Conservation (phyloP, 2,329 filamentous ascomycete species). For the Rugonectria rugulosa region DNA sequence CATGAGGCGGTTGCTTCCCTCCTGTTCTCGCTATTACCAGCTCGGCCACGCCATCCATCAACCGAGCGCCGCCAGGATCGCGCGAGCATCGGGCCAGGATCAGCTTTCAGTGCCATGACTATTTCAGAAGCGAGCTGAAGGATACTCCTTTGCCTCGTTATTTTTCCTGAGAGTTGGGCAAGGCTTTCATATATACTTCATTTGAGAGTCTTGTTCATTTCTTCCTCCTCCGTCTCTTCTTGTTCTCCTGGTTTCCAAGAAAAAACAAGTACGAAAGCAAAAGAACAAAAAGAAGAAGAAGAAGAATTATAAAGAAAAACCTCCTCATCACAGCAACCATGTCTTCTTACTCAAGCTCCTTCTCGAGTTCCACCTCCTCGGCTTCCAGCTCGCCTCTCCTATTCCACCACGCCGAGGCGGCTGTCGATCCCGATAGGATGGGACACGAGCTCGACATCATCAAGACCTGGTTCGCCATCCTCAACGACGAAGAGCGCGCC, state of each 20-base stretch:
- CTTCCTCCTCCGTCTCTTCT: constrained; percentile 3
- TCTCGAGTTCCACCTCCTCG: constrained; percentile 29
- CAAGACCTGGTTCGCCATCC: constrained; percentile 36
- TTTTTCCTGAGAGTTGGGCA: neutral
- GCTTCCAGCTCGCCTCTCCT: constrained; percentile 33
- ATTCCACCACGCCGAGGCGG: constrained; percentile 23
- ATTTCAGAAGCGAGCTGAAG: constrained; percentile 15
- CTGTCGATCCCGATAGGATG: constrained; percentile 21
- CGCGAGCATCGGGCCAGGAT: constrained; percentile 22
- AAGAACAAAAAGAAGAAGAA: neutral
- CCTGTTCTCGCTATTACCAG: constrained; percentile 30
- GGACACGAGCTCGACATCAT: constrained; percentile 34
- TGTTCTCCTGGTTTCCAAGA: too few species aligned
- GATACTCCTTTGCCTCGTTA: constrained; percentile 5
- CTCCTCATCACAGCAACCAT: constrained; percentile 13
- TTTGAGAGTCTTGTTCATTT: constrained; percentile 12
- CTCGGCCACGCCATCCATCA: constrained; percentile 36
- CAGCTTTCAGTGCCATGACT: constrained; percentile 21
- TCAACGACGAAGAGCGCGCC: constrained; percentile 32
- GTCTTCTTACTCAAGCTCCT: constrained; percentile 33
- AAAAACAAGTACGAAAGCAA: neutral
- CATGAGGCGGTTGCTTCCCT: constrained; percentile 35
- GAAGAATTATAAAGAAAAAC: neutral
- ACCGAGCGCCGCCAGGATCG: constrained; percentile 26
- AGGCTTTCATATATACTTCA: neutral